phyloP scores from a whole-genome alignment of 2,329 filamentous ascomycete genomes.

The Acephala macrosclerotiorum region DNA sequence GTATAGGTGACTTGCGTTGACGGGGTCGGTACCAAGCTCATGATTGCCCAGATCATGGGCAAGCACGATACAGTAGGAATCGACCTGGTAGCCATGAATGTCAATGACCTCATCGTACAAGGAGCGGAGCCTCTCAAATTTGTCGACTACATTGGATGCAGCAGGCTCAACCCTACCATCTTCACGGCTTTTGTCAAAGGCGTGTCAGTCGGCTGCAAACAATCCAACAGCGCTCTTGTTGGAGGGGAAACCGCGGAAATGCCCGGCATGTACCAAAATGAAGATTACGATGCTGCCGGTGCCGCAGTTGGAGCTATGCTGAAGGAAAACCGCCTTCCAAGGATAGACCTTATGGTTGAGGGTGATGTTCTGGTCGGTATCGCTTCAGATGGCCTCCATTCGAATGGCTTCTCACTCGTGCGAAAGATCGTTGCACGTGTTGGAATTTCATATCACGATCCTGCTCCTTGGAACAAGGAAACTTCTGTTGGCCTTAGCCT shows the following conservation, averaged over 20 bases:
- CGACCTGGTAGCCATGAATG: conserved; percentile 96
- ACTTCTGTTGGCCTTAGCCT: conserved; percentile 76
- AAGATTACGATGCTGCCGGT: conserved; percentile 93
- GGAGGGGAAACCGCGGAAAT: conserved; percentile 98
- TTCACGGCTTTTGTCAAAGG: conserved; percentile 90
- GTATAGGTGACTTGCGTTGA: conserved; percentile 82
- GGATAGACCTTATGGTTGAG: conserved; percentile 75
- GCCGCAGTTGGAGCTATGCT: conserved; percentile 86
- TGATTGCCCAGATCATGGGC: conserved; percentile 88
- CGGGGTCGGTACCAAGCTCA: conserved; percentile 95
- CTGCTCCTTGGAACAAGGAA: conserved; percentile 76
- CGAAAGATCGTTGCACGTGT: conserved; percentile 83
- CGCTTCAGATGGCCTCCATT: conserved; percentile 87
- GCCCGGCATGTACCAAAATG: conserved; percentile 86
- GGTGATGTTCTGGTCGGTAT: conserved; percentile 90
- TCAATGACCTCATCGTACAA: conserved; percentile 96
- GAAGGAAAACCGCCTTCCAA: conserved; percentile 74
- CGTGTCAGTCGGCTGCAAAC: conserved; percentile 85
- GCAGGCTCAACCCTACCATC: conserved; percentile 78
- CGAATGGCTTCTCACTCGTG: conserved; percentile 97
- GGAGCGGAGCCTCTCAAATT: conserved; percentile 95
- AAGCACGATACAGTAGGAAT: conserved; percentile 96
- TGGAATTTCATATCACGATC: conserved; percentile 73
- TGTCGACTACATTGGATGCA: conserved; percentile 97
- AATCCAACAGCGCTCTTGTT: conserved; percentile 88